Percentiles rank a stretch among this genome's conserved stretches.
Conservation (phyloP, 139 green algal genomes). For the Desmodesmus armatus region DNA sequence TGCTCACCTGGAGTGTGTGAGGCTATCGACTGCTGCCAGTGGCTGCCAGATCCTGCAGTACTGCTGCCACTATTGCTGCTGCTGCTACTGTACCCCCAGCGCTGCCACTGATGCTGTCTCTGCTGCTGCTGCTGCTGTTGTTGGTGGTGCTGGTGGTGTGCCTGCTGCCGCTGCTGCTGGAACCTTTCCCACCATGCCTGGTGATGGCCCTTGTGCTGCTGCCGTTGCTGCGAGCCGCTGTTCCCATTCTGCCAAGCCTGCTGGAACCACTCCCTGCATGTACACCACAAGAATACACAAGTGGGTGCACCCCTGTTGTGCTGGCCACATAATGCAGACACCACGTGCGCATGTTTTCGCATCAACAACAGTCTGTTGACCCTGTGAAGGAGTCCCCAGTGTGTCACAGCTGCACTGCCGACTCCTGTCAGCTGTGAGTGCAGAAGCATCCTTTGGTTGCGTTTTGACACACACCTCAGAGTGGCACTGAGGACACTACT, state of each 20-base stretch:
- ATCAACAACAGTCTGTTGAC: background rate
- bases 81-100: background rate
- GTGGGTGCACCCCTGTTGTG: too few species aligned
- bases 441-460: background rate
- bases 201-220: slow-evolving; percentile 10
- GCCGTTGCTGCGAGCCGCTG: background rate
- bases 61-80: slow-evolving; percentile 16
- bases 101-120: background rate
- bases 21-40: background rate
- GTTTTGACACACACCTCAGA: too few species aligned
- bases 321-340: too few species aligned
- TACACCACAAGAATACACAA: background rate
- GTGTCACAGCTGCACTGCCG: background rate
- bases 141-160: background rate
- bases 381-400: background rate
- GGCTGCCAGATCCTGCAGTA: background rate
- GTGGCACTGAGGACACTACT: too few species aligned
- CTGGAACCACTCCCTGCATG: slow-evolving; percentile 40
- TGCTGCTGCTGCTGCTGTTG: slow-evolving; percentile 22
- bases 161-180: background rate
- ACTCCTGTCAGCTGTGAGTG: background rate
- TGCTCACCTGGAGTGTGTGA: too few species aligned
- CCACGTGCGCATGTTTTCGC: too few species aligned
- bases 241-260: slow-evolving; percentile 34
- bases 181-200: slow-evolving; percentile 40